These are phyloP conservation scores for Ramularia collo-cygni DNA, from an alignment of 2,329 filamentous ascomycete species.

Conservation along the genomic window DNA sequence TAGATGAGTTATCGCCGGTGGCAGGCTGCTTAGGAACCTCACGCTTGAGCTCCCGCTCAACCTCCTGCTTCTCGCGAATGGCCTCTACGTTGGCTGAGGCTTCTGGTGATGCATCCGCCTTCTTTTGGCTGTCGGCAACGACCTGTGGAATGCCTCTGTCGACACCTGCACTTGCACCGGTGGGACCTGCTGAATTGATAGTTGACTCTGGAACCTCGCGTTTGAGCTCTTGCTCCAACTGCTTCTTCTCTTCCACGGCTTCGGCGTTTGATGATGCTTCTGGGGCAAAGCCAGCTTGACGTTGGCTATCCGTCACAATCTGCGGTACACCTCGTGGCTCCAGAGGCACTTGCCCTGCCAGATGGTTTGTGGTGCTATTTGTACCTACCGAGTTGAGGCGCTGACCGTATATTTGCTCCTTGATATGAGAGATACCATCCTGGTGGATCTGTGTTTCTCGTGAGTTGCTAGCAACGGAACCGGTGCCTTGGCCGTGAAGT, in stretches of 20 bases:
- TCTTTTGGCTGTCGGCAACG: conserved; percentile 25
- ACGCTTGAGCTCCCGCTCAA: conserved; percentile 57
- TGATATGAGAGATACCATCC: too few species aligned
- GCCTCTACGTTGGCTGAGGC: conserved; percentile 62
- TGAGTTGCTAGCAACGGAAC: too few species aligned
- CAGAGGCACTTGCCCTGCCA: too few species aligned
- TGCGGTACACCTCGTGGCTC: conserved; percentile 43
- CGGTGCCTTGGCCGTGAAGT: too few species aligned
- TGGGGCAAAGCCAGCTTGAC: conserved; percentile 55
- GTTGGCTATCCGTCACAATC: conserved; percentile 64
- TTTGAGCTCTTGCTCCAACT: conserved; percentile 63
- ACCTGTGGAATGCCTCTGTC: conserved; percentile 18
- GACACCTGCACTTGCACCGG: too few species aligned
- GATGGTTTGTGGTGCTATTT: too few species aligned
- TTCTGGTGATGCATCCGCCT: conserved; percentile 52
- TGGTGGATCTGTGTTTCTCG: too few species aligned
- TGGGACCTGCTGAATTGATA: too few species aligned
- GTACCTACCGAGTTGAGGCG: too few species aligned
- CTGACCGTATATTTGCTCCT: too few species aligned
- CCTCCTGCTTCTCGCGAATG: conserved; percentile 49
- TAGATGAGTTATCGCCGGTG: not conserved
- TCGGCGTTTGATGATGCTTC: conserved; percentile 59
- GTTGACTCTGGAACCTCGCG: conserved; percentile 47
- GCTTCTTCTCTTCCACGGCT: conserved; percentile 41
- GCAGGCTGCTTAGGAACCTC: conserved; percentile 1